Base-by-base conservation (phyloP, 78 protist genomes). In the Polysphondylium violaceum region DNA sequence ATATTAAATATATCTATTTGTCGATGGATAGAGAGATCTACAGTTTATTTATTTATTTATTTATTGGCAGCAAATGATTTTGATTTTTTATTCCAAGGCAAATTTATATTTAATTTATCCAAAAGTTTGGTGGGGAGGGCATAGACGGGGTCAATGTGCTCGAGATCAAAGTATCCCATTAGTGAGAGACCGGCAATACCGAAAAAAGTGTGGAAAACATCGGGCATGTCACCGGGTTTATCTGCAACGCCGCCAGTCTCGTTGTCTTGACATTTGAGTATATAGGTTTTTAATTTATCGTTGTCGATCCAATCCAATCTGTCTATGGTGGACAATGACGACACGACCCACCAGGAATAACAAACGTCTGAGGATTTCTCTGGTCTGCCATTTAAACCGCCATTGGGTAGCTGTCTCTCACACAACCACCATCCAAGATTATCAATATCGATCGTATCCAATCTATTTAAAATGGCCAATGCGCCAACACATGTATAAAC, bases 371-470 rank as follows among this genome's bases (percentile, higher is more conserved):
- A 93, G 36, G 88, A 72, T 67, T 99, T 99, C 96, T 98, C 99
- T 0, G 99, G 99, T 29, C 99, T 69, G 17, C 99, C 99, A 86
- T 98, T 98, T 61, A 99, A 87, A 0, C 99, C 99, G n/a, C 99
- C 99, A 25, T 73, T 58, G 8, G 92, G 93, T 31, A 95, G 35
- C 93, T 99, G 99, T 67, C 99, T 81, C 87, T 98, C 99, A 74
- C 95, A 58, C 38, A 99, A 94, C 99, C 99, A 99, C 99, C 98
- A 97, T n/a, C 97, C 96, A 21, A 98, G 86, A 29, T 19, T 44
- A 67, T 97, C 99, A 33, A 41, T 27, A 55, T 94, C 94, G n/a
- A 95, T 40, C 21, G 29, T 60, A 41, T 97, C 93, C 31, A 97
- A 74, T 47, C 88, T 56, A 55, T 86, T 72, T 6, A 94, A 92